A percentile compares a stretch with the other conserved stretches of the same genome.
Conservation (phyloP, 192 early-diverging fungal genomes). For the Spinellus fusiger region DNA sequence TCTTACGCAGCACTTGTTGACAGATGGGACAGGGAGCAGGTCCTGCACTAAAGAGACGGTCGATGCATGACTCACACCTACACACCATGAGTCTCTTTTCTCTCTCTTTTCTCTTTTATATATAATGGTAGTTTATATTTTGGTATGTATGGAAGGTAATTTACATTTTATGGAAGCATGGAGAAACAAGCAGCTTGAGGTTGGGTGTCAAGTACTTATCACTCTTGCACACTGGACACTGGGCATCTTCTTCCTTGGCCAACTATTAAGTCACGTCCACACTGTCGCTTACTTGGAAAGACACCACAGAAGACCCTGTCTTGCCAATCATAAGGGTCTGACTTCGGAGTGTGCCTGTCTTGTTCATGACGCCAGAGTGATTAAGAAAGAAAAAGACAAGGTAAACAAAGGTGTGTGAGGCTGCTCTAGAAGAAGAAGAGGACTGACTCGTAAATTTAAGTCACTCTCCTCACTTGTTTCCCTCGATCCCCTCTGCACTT, state of each 20-base stretch:
- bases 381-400: not conserved
- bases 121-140: not conserved
- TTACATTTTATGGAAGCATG: slow-evolving; percentile 94
- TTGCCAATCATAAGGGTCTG: slow-evolving; percentile 26
- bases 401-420: too few species aligned
- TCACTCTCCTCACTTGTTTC: too few species aligned
- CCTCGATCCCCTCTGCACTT: too few species aligned
- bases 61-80: slow-evolving; percentile 91
- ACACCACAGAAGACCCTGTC: slow-evolving; percentile 24
- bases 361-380: not conserved
- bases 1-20: slow-evolving; percentile 70
- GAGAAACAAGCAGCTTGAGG: slow-evolving; percentile 85
- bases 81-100: not conserved
- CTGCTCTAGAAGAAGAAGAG: too few species aligned
- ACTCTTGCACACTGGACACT: slow-evolving; percentile 79
- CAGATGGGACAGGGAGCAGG: slow-evolving; percentile 92
- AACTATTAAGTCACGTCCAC: not conserved
- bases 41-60: slow-evolving; percentile 74
- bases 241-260: slow-evolving; percentile 33
- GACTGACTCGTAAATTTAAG: too few species aligned
- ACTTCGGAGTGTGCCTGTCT: slow-evolving; percentile 7
- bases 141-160: not conserved
- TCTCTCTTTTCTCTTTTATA: not conserved
- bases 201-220: slow-evolving; percentile 80
- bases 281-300: slow-evolving; percentile 12